phyloP scores from a whole-genome alignment of 805 yeast species.

The Spencermartinsiella europaea region DNA sequence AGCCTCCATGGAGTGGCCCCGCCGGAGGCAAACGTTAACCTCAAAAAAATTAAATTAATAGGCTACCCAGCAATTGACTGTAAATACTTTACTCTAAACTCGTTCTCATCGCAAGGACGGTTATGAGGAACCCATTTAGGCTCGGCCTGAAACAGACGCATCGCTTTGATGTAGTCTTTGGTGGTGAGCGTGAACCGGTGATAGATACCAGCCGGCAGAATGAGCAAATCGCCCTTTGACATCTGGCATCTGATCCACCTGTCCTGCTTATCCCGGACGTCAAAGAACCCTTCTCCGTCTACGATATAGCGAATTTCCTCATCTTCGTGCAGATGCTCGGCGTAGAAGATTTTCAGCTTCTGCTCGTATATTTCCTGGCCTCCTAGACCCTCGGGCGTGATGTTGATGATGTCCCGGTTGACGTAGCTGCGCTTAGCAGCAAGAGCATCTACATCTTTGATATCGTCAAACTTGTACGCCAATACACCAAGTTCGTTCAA shows the following conservation, averaged over 20 bases:
- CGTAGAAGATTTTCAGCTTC: conserved; percentile 65
- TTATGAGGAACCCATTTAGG: conserved; percentile 93
- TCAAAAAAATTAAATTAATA: too few species aligned
- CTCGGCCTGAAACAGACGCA: conserved; percentile 85
- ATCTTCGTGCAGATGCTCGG: conserved; percentile 92
- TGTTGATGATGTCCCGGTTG: conserved; percentile 68
- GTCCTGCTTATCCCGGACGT: conserved; percentile 60
- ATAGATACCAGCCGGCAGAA: conserved; percentile 86
- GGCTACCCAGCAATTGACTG: too few species aligned
- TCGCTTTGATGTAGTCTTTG: conserved; percentile 61
- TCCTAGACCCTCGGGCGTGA: conserved; percentile 56
- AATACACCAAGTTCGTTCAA: conserved; percentile 63
- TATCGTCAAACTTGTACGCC: conserved; percentile 47
- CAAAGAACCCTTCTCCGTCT: conserved; percentile 91
- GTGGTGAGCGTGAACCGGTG: conserved; percentile 82
- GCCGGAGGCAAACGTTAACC: too few species aligned
- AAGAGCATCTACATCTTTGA: conserved; percentile 53
- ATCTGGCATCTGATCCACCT: conserved; percentile 77
- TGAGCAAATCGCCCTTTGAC: conserved; percentile 51
- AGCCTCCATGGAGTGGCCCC: too few species aligned
- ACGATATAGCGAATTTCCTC: conserved; percentile 90
- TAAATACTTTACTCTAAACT: conserved; percentile 44
- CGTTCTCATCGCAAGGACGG: conserved; percentile 54
- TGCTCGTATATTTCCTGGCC: conserved; percentile 58
- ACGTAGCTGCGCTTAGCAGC: conserved; percentile 70